phyloP scores from a whole-genome alignment of 805 yeast species.

The Yamadazyma ubonensis region DNA sequence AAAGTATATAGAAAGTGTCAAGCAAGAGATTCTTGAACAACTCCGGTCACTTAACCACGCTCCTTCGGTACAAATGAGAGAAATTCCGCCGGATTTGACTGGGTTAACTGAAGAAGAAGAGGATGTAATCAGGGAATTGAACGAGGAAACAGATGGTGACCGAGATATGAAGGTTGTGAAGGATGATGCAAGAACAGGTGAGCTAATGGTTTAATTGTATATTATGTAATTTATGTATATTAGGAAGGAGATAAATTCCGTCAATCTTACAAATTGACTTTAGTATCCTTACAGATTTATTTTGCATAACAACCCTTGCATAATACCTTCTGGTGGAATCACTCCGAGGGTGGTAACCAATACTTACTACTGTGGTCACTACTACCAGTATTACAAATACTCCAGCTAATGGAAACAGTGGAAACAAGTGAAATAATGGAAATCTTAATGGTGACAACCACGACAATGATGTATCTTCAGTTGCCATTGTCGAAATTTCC shows the following conservation, averaged over 20 bases:
- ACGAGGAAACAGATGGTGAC: slow-evolving; percentile 27
- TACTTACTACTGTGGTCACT: too few species aligned
- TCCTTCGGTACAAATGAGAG: slow-evolving; percentile 91
- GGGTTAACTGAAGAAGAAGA: slow-evolving; percentile 47
- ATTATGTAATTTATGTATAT: background rate
- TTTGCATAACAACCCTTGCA: too few species aligned
- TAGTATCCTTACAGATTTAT: too few species aligned
- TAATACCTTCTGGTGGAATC: too few species aligned
- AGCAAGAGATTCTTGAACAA: slow-evolving; percentile 75
- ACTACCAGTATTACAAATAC: too few species aligned
- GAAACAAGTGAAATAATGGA: too few species aligned
- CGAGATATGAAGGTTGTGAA: slow-evolving; percentile 14
- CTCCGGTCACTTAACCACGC: slow-evolving; percentile 82
- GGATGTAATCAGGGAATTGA: slow-evolving; percentile 34
- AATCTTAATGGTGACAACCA: too few species aligned
- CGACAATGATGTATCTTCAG: too few species aligned
- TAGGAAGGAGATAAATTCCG: background rate
- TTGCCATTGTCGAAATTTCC: too few species aligned
- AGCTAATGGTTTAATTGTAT: slow-evolving; percentile 3
- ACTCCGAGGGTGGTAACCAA: too few species aligned
- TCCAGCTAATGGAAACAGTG: too few species aligned
- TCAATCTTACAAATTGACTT: too few species aligned
- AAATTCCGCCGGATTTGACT: slow-evolving; percentile 69
- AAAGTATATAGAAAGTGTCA: slow-evolving; percentile 77
- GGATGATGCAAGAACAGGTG: slow-evolving; percentile 27